phyloP scores from a whole-genome alignment of 2,329 filamentous ascomycete genomes.

The Sarocladium strictum region DNA sequence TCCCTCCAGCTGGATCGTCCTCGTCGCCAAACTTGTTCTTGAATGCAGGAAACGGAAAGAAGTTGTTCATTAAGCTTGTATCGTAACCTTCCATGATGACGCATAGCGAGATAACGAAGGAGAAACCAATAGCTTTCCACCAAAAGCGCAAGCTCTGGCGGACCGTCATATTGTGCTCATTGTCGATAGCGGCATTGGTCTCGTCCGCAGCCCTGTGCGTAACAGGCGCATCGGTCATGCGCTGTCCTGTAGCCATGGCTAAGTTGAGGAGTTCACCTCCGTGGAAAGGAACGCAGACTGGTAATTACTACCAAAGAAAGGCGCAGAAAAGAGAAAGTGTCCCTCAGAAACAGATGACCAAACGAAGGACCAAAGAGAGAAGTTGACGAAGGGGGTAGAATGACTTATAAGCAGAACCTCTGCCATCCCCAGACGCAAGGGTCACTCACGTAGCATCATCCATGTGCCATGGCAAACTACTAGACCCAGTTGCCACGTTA shows the following conservation, averaged over 20 bases:
- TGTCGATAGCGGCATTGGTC: conserved; percentile 9
- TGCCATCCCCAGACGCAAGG: neutral
- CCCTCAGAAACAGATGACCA: too few species aligned
- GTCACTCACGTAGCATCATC: neutral
- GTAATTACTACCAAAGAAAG: too few species aligned
- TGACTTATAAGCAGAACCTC: neutral
- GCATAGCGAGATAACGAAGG: conserved; percentile 21
- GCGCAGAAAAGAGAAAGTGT: neutral
- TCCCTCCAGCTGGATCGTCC: neutral
- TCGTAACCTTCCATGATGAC: conserved; percentile 32
- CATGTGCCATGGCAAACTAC: neutral
- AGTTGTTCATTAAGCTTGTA: conserved; percentile 21
- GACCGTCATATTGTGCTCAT: conserved; percentile 17
- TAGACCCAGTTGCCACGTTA: neutral
- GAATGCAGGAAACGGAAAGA: conserved; percentile 25
- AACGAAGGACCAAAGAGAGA: neutral
- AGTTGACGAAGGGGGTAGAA: neutral
- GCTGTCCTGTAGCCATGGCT: neutral
- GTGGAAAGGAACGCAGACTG: too few species aligned
- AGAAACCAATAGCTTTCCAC: conserved; percentile 17
- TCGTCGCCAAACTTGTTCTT: conserved; percentile 14
- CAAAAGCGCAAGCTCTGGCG: conserved; percentile 16
- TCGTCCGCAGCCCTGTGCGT: neutral
- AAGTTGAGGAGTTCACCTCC: neutral
- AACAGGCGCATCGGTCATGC: neutral